Evolutionary conservation across 2,329 filamentous ascomycete genomes (phyloP).

Genomic region (Calonectria hongkongensis): DNA sequence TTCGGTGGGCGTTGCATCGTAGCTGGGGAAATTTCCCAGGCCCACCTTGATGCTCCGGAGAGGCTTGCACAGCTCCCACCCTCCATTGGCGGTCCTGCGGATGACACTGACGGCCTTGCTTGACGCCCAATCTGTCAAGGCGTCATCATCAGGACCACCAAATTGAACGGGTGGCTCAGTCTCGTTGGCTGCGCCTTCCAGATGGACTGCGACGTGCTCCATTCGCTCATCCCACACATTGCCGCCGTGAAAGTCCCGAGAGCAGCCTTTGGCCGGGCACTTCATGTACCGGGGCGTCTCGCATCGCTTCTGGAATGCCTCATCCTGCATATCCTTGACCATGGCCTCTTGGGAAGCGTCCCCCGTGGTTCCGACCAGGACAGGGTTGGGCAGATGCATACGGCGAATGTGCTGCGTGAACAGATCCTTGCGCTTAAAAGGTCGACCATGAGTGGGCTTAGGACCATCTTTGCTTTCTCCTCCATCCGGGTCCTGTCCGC

Average conservation of each 20-base stretch:
- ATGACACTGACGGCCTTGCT: constrained; percentile 63
- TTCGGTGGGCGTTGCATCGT: neutral
- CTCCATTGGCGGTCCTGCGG: constrained; percentile 46
- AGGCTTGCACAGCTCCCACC: constrained; percentile 61
- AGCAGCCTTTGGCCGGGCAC: constrained; percentile 80
- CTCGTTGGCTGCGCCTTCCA: constrained; percentile 71
- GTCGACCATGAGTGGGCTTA: constrained; percentile 63
- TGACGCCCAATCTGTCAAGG: constrained; percentile 65
- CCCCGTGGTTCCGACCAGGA: constrained; percentile 17
- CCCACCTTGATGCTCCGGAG: constrained; percentile 50
- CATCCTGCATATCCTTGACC: constrained; percentile 73
- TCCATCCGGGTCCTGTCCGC: constrained; percentile 61
- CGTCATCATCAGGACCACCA: constrained; percentile 62
- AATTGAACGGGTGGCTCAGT: constrained; percentile 59
- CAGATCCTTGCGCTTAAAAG: constrained; percentile 94
- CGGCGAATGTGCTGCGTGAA: constrained; percentile 92
- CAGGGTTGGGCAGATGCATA: constrained; percentile 77
- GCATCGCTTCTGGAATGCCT: constrained; percentile 78
- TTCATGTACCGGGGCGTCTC: constrained; percentile 74
- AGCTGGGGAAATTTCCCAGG: constrained; percentile 28
- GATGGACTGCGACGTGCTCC: constrained; percentile 90
- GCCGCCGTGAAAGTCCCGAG: constrained; percentile 73
- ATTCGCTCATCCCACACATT: constrained; percentile 87
- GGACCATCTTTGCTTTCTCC: constrained; percentile 65
- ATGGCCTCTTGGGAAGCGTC: constrained; percentile 69